Evolutionary conservation across 2,329 filamentous ascomycete genomes (phyloP).

Genomic region (Geosmithia flava): DNA sequence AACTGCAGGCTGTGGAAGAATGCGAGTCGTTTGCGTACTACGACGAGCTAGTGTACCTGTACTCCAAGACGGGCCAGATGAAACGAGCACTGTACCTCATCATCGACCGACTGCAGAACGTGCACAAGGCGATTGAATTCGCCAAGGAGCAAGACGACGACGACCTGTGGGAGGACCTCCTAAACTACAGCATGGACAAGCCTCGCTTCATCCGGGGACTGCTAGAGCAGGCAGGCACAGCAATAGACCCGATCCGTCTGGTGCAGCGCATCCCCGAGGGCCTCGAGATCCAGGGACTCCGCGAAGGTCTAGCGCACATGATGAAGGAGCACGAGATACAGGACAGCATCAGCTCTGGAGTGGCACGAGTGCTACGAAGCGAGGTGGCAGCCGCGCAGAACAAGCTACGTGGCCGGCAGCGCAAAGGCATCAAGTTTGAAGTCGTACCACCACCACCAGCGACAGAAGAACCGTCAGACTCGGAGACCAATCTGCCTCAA

Average conservation of each 20-base stretch:
- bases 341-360: constrained; percentile 80
- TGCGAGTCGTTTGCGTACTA: constrained; percentile 76
- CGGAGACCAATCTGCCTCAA: background rate
- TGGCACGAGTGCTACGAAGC: constrained; percentile 72
- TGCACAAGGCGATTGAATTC: constrained; percentile 86
- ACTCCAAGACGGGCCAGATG: constrained; percentile 90
- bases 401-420: constrained; percentile 65
- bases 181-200: constrained; percentile 96
- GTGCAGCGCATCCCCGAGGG: constrained; percentile 87
- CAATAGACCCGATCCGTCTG: constrained; percentile 83
- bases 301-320: constrained; percentile 80
- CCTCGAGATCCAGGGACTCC: constrained; percentile 79
- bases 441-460: constrained; percentile 30
- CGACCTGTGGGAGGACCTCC: constrained; percentile 87
- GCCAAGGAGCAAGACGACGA: constrained; percentile 87
- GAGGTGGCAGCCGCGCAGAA: constrained; percentile 82
- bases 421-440: constrained; percentile 81
- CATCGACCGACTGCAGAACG: constrained; percentile 83
- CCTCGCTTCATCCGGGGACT: constrained; percentile 86
- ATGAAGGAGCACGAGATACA: constrained; percentile 95
- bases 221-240: constrained; percentile 85
- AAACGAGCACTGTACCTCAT: constrained; percentile 87
- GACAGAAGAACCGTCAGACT: background rate
- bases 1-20: constrained; percentile 49
- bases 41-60: constrained; percentile 86